phyloP scores from a whole-genome alignment of 1,139 yeast genomes.

The Candida sojae region DNA sequence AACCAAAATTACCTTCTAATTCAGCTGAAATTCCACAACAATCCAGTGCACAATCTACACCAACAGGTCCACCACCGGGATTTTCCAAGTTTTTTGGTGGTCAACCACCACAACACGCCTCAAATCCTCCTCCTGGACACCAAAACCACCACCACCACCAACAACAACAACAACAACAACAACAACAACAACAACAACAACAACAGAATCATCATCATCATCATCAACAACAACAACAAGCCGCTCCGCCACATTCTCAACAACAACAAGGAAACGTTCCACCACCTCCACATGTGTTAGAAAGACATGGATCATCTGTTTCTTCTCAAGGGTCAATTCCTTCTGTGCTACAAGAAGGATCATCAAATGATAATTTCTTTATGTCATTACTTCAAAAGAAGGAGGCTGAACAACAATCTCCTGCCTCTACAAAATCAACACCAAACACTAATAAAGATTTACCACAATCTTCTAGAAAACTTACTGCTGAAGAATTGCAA shows the following conservation, averaged over 20 bases:
- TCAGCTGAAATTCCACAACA: constrained; percentile 7
- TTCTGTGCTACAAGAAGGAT: constrained; percentile 10
- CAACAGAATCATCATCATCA: no score
- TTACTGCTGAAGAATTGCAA: constrained; percentile 2
- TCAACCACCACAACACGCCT: constrained; percentile 2
- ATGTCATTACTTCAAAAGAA: constrained; percentile 51
- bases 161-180: constrained; percentile 8
- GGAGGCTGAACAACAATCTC: constrained; percentile 15
- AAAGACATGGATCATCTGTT: constrained; percentile 5
- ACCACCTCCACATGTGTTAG: constrained; percentile 7
- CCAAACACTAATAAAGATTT: constrained; percentile 8
- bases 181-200: constrained; percentile 8
- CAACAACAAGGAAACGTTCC: constrained; percentile 7
- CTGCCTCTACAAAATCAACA: constrained; percentile 13
- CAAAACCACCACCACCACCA: constrained; percentile 11
- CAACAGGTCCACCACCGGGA: constrained; percentile 17
- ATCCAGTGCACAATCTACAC: constrained; percentile 4
- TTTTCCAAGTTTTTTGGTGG: constrained; percentile 17
- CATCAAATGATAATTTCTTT: constrained; percentile 51
- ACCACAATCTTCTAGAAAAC: constrained; percentile 1
- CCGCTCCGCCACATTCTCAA: constrained; percentile 5
- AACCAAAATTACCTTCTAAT: constrained; percentile 3
- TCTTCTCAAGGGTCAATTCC: constrained; percentile 10
- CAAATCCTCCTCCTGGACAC: constrained; percentile 6
- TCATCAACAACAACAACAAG: constrained; percentile 7